Evolutionary conservation across 768 basidiomycete genomes (phyloP).

Genomic region (Trametes maxima): DNA sequence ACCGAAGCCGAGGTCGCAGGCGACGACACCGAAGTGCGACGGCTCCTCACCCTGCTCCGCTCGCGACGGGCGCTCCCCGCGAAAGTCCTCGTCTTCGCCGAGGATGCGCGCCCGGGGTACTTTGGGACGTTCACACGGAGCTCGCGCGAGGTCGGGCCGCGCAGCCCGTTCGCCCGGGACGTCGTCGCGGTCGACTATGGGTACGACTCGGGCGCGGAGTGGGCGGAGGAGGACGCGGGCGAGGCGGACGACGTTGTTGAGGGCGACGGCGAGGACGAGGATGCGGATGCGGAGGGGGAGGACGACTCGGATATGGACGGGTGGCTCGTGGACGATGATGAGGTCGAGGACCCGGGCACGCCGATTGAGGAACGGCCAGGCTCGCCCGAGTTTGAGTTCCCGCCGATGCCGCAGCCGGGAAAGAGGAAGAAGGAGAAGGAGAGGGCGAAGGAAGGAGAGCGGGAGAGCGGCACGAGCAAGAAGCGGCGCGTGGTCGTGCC

Average conservation of each 20-base stretch:
- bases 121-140: constrained; percentile 92
- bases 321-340: constrained; percentile 80
- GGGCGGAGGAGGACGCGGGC: constrained; percentile 83
- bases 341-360: constrained; percentile 45
- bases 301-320: constrained; percentile 77
- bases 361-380: constrained; percentile 45
- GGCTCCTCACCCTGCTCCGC: constrained; percentile 60
- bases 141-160: constrained; percentile 77
- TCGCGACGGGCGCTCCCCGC: constrained; percentile 66
- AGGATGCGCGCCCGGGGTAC: constrained; percentile 89
- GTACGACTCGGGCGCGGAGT: constrained; percentile 95
- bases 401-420: constrained; percentile 18
- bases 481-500: constrained; percentile 78
- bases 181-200: constrained; percentile 79
- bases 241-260: constrained; percentile 78
- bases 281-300: constrained; percentile 56
- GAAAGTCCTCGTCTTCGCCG: constrained; percentile 82
- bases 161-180: constrained; percentile 83
- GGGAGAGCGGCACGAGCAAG: constrained; percentile 43
- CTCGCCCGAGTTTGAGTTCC: constrained; percentile 28
- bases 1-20: constrained; percentile 79
- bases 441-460: constrained; percentile 8
- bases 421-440: constrained; percentile 70
- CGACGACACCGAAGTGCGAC: constrained; percentile 67
- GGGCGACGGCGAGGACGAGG: constrained; percentile 61